These are phyloP conservation scores for Talaromyces sp. DNA, from an alignment of 2,329 filamentous ascomycete species.

Conservation along the genomic window DNA sequence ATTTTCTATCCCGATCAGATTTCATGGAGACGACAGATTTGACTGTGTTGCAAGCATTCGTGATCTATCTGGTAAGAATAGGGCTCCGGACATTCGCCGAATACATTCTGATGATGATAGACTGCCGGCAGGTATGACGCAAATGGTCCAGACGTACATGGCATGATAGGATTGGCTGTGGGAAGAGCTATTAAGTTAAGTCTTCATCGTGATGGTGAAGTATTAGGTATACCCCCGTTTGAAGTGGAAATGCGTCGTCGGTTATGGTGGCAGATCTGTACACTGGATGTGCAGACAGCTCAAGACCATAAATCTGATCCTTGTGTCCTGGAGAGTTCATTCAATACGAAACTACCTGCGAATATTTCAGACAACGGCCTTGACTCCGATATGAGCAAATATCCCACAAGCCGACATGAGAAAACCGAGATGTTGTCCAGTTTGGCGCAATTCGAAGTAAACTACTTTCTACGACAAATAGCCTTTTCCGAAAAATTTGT, in stretches of 20 bases:
- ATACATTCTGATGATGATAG: background rate
- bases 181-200: constrained; percentile 46
- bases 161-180: constrained; percentile 2
- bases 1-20: constrained; percentile 16
- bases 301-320: constrained; percentile 31
- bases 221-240: constrained; percentile 48
- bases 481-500: background rate
- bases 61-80: constrained; percentile 13
- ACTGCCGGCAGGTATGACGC: background rate
- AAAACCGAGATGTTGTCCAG: background rate
- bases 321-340: constrained; percentile 29
- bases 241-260: constrained; percentile 54
- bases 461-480: background rate
- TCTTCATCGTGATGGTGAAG: constrained; percentile 52
- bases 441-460: background rate
- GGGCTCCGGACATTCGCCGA: background rate
- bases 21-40: constrained; percentile 8
- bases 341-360: constrained; percentile 24
- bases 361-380: constrained; percentile 31
- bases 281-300: constrained; percentile 30
- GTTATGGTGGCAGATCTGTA: constrained; percentile 50
- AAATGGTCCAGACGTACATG: background rate
- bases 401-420: constrained; percentile 4
- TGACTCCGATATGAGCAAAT: constrained; percentile 19
- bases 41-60: constrained; percentile 9